Percentiles rank a stretch among this genome's conserved stretches.
phyloP scores from a whole-genome alignment of 495 filamentous ascomycete species.

The Penicillium macrosclerotiorum region DNA sequence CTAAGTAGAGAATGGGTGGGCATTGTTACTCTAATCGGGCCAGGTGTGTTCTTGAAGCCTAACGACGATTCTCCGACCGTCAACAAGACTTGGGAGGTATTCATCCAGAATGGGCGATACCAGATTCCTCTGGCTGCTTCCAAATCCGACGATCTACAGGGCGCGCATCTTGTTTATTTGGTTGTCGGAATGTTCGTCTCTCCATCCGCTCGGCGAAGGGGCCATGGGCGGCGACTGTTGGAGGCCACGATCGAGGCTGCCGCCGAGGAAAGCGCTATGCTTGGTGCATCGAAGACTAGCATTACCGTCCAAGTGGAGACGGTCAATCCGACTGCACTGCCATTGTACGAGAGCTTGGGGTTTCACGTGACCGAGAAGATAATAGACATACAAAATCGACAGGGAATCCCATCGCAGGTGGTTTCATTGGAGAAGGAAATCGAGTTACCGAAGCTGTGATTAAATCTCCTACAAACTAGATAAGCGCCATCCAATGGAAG shows the following conservation, averaged over 20 bases:
- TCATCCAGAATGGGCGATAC: slow-evolving; percentile 6
- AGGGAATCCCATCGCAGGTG: background rate
- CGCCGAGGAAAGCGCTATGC: slow-evolving; percentile 18
- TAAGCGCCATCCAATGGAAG: background rate
- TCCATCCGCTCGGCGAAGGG: slow-evolving; percentile 39
- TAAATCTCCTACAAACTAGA: no score
- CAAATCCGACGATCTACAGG: slow-evolving; percentile 21
- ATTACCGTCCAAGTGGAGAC: slow-evolving; percentile 38
- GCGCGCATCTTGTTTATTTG: slow-evolving; percentile 16
- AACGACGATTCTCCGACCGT: slow-evolving; percentile 17
- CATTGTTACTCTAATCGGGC: slow-evolving; percentile 26
- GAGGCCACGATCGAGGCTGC: slow-evolving; percentile 30
- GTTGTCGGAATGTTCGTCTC: slow-evolving; percentile 44
- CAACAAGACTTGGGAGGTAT: slow-evolving; percentile 7
- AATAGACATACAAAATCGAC: slow-evolving; percentile 7
- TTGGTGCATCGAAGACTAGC: slow-evolving; percentile 13
- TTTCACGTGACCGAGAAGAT: slow-evolving; percentile 31
- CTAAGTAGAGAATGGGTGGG: slow-evolving; percentile 25
- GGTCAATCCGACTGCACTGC: slow-evolving; percentile 35
- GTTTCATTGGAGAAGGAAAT: slow-evolving; percentile 6
- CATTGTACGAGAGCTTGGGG: slow-evolving; percentile 45
- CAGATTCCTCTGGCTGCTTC: slow-evolving; percentile 1
- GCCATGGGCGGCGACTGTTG: slow-evolving; percentile 41
- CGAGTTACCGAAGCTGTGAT: background rate
- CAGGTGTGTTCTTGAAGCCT: slow-evolving; percentile 10